Percentiles rank a stretch among this genome's conserved stretches.
phyloP scores from a whole-genome alignment of 176 grass and related monocot genomes.

The Raddia distichophylla region DNA sequence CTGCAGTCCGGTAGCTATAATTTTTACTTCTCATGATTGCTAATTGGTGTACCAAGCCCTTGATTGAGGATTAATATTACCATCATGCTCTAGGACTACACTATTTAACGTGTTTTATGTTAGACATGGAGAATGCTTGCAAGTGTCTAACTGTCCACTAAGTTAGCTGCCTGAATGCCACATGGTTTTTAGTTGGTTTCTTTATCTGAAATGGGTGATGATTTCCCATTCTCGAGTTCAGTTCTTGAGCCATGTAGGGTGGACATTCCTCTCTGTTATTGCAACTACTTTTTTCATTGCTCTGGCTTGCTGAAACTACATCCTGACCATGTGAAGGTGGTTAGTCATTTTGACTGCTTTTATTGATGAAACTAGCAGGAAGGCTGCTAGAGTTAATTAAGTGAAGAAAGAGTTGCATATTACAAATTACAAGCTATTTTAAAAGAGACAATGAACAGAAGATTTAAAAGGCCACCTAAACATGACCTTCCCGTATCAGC shows the following conservation, averaged over 20 bases:
- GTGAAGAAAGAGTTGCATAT: too few relatives aligned
- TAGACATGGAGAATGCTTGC: neutral
- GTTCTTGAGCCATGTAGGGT: neutral
- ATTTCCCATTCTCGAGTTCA: neutral
- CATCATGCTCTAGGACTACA: neutral
- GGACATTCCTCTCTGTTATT: neutral
- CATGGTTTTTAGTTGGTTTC: constrained; percentile 5
- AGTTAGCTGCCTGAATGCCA: constrained; percentile 1
- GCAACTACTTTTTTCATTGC: neutral
- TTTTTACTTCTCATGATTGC: neutral
- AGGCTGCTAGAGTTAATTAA: too few relatives aligned
- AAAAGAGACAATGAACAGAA: too few relatives aligned
- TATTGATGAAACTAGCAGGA: too few relatives aligned
- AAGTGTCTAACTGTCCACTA: neutral
- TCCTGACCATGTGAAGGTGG: neutral
- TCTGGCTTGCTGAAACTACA: neutral
- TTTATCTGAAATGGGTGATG: neutral
- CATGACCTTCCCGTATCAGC: too few relatives aligned
- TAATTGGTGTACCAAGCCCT: neutral
- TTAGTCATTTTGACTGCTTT: too few relatives aligned
- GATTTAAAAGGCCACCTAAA: too few relatives aligned
- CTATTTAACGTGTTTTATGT: neutral
- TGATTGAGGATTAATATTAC: neutral
- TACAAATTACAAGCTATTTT: too few relatives aligned
- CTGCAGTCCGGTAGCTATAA: neutral